Evolutionary conservation across 805 yeast genomes (phyloP).

Genomic region (Lachancea cidri): DNA sequence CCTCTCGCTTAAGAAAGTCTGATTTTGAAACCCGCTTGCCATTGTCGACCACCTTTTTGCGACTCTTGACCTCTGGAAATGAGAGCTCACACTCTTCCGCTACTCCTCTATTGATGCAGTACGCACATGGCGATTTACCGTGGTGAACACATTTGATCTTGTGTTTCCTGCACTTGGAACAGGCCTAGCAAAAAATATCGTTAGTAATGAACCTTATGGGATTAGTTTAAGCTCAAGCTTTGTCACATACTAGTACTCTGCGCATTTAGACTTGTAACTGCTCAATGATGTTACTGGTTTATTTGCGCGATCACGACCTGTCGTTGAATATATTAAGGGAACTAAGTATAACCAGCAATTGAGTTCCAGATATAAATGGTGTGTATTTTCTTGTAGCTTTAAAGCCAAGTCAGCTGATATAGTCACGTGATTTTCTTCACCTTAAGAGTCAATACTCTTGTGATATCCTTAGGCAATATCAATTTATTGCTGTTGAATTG

Average conservation of each 20-base stretch:
- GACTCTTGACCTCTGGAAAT: constrained; percentile 7
- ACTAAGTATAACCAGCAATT: too few relatives aligned
- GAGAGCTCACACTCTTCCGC: constrained; percentile 9
- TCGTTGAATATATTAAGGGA: too few relatives aligned
- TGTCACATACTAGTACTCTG: constrained; percentile 2
- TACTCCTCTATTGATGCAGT: constrained; percentile 7
- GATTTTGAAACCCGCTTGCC: neutral
- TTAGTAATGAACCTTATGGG: neutral
- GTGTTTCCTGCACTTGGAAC: constrained; percentile 11
- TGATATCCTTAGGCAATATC: too few relatives aligned
- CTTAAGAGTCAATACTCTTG: too few relatives aligned
- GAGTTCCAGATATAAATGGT: too few relatives aligned
- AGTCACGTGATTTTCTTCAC: too few relatives aligned
- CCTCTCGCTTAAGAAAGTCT: neutral
- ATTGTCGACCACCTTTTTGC: neutral
- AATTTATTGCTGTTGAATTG: too few relatives aligned
- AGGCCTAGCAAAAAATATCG: constrained; percentile 4
- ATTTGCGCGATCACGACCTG: neutral
- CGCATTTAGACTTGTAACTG: constrained; percentile 1
- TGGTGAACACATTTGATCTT: constrained; percentile 11
- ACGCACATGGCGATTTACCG: constrained; percentile 10
- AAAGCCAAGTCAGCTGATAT: too few relatives aligned
- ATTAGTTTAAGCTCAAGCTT: neutral
- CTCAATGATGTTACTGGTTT: neutral
- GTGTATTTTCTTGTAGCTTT: too few relatives aligned